Conservation (phyloP, 2,329 filamentous ascomycete species). For the Trichoderma gracile region DNA sequence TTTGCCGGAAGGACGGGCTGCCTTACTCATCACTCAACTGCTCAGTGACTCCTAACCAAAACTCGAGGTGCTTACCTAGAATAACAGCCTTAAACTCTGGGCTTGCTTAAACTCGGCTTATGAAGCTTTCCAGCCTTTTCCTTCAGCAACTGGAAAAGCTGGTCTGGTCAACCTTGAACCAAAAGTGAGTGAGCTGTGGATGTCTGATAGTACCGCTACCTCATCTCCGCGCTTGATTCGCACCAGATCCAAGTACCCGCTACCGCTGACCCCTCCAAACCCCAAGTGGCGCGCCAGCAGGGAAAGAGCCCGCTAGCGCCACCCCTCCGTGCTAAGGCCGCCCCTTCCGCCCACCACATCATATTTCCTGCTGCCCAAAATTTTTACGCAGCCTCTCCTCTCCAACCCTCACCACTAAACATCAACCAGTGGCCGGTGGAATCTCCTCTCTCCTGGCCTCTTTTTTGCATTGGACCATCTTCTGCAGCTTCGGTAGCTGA, state of each 20-base stretch:
- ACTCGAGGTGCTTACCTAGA: no score
- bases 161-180: no score
- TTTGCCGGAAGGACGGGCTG: no score
- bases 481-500: constrained; percentile 38
- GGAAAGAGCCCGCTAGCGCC: constrained; percentile 18
- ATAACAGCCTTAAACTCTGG: no score
- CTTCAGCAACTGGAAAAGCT: no score
- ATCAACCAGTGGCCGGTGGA: constrained; percentile 42
- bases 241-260: neutral
- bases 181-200: no score
- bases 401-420: constrained; percentile 42
- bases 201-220: neutral
- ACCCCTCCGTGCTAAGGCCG: constrained; percentile 26
- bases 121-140: no score
- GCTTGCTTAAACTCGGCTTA: no score
- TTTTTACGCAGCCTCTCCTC: constrained; percentile 40
- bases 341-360: constrained; percentile 35
- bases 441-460: constrained; percentile 37
- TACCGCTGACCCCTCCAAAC: neutral
- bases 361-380: constrained; percentile 42
- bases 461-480: constrained; percentile 38
- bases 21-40: no score
- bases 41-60: no score
- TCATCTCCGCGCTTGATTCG: neutral
- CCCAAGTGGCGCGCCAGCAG: neutral